A percentile compares a stretch with the other conserved stretches of the same genome.
phyloP scores from a whole-genome alignment of 139 green algal species.

The Chlorella sorokiniana region DNA sequence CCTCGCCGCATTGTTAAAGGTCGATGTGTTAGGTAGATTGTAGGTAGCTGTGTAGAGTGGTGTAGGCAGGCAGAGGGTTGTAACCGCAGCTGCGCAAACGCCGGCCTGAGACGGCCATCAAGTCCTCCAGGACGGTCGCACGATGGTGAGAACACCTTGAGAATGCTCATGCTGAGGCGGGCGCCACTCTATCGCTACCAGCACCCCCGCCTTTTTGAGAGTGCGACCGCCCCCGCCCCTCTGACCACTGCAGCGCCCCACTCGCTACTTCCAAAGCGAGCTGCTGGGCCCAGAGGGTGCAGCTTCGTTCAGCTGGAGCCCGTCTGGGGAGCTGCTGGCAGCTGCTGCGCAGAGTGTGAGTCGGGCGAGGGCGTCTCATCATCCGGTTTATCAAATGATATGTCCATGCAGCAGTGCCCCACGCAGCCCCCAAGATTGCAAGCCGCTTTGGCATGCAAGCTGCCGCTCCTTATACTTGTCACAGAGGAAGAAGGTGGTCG shows the following conservation, averaged over 20 bases:
- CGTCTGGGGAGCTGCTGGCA: conserved; percentile 4
- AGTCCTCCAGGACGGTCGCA: background rate
- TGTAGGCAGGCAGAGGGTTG: background rate
- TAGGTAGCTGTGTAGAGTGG: background rate
- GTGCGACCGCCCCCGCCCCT: no score
- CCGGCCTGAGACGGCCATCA: no score
- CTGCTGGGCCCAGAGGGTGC: conserved; percentile 12
- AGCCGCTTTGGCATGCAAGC: no score
- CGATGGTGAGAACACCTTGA: no score
- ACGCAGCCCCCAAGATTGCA: no score
- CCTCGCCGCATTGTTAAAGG: background rate
- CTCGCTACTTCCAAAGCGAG: conserved; percentile 4
- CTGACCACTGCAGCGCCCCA: background rate
- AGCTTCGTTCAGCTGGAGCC: conserved; percentile 5
- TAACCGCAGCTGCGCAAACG: no score
- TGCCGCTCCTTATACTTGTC: background rate
- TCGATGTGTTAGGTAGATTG: background rate
- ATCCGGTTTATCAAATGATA: background rate
- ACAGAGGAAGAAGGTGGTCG: conserved; percentile 20
- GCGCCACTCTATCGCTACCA: background rate
- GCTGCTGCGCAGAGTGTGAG: background rate
- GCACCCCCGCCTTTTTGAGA: no score
- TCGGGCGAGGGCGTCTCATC: background rate
- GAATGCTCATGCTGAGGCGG: background rate
- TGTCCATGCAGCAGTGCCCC: background rate